Conservation (phyloP, 371 early-diverging fungal genomes). For the Amoeboradix gromovi region DNA sequence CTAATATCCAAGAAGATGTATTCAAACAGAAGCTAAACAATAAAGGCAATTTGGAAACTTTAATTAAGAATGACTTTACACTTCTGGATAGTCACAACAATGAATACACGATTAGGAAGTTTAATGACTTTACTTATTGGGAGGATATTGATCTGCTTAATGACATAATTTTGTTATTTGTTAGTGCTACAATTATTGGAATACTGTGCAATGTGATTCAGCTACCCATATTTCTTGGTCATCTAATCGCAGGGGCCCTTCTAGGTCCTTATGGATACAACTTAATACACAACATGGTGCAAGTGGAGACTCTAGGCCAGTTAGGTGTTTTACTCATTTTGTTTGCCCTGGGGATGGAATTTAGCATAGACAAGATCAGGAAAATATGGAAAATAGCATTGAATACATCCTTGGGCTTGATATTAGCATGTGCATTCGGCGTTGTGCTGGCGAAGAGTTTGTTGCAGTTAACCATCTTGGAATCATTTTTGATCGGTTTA, state of each 20-base stretch:
- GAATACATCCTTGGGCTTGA: conserved; percentile 17
- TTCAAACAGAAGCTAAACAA: neutral
- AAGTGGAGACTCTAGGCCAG: conserved; percentile 23
- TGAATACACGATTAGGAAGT: neutral
- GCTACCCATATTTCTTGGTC: conserved; percentile 28
- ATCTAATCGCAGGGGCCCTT: conserved; percentile 23
- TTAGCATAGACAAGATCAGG: conserved; percentile 19
- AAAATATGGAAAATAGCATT: conserved; percentile 22
- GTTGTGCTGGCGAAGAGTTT: conserved; percentile 13
- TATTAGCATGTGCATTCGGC: conserved; percentile 13
- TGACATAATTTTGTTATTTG: conserved; percentile 17
- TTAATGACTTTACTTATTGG: neutral
- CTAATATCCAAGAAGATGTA: neutral
- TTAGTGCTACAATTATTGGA: conserved; percentile 6
- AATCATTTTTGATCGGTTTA: conserved; percentile 21
- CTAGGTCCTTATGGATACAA: conserved; percentile 19
- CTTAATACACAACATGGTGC: conserved; percentile 15
- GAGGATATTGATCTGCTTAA: conserved; percentile 15
- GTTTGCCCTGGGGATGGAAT: conserved; percentile 28
- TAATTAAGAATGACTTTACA: neutral
- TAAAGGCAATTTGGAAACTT: neutral
- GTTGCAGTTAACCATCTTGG: conserved; percentile 13
- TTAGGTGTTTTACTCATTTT: conserved; percentile 25
- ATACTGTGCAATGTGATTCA: conserved; percentile 17
- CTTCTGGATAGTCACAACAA: neutral